A percentile compares a stretch with the other conserved stretches of the same genome.
These are phyloP conservation scores for Aotearoamyces nothofagi DNA, from an alignment of 2,329 filamentous ascomycete genomes.

Conservation along the genomic window DNA sequence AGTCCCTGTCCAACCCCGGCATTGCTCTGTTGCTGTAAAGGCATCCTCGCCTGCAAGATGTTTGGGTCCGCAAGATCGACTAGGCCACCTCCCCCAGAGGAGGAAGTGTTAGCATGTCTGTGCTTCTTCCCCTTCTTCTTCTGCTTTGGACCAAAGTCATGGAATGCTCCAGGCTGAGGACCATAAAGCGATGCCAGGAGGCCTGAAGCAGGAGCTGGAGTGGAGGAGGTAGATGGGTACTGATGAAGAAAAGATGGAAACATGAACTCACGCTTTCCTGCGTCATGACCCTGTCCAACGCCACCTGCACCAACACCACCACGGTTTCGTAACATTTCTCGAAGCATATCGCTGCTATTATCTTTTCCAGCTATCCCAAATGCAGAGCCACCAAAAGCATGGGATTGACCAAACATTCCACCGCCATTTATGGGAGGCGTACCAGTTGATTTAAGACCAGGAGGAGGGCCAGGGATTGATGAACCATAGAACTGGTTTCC, in stretches of 20 bases:
- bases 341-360: slow-evolving; percentile 57
- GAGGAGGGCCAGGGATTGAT: slow-evolving; percentile 83
- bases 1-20: slow-evolving; percentile 76
- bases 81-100: slow-evolving; percentile 97
- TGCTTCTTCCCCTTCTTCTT: slow-evolving; percentile 99
- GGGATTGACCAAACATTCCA: slow-evolving; percentile 80
- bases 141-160: slow-evolving; percentile 90
- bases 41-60: slow-evolving; percentile 96
- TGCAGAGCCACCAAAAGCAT: slow-evolving; percentile 57
- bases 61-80: slow-evolving; percentile 99
- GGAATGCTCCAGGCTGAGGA: slow-evolving; percentile 69
- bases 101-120: slow-evolving; percentile 99
- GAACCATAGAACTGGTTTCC: slow-evolving; percentile 64
- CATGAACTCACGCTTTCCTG: slow-evolving; percentile 96
- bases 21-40: slow-evolving; percentile 71
- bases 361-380: slow-evolving; percentile 56
- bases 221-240: slow-evolving; percentile 68
- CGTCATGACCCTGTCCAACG: slow-evolving; percentile 62
- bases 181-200: slow-evolving; percentile 87
- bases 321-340: slow-evolving; percentile 64
- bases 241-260: slow-evolving; percentile 85
- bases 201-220: slow-evolving; percentile 78
- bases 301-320: slow-evolving; percentile 37
- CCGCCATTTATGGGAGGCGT: slow-evolving; percentile 69
- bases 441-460: slow-evolving; percentile 85